Evolutionary conservation across 2,329 filamentous ascomycete species (phyloP), one percentile per base, ranked within the genome.

Genomic region (Paecilomyces fulvus): DNA sequence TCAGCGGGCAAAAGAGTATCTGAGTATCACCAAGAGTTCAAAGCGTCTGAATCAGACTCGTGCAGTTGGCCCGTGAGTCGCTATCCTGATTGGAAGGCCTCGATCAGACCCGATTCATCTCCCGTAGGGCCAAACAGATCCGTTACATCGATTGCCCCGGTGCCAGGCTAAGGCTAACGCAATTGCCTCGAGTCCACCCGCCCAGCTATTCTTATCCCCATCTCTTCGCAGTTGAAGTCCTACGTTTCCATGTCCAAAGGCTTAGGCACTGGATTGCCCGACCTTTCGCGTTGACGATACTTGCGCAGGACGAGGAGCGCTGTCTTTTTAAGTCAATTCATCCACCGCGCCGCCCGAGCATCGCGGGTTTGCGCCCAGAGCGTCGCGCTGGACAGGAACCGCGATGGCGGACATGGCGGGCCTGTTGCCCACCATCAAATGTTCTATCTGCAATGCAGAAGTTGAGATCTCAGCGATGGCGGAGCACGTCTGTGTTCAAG

Each of bases 401-500:
- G 37, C 37, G 17, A 43, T 43, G 37, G 78, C 78, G 64, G 79
- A 85, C 67, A 81, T 84, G 70, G 87, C 84, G 70, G 81, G 82
- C 72, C 84, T 92, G 61, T 79, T 94, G 77, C 89, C 90, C 67
- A 85, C 85, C 23, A 89, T 95, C 74, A 95, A 92, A 79, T 95
- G 90, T 74, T 95, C 90, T 54, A 85, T 81, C 75, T 95, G 90
- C 70, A 83, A 84, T 46, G 73, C 77, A 46, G 83, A 92, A 65
- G 89, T 96, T 58, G 87, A 92, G 68, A 94, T 96, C 63, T 87
- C 88, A 46, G 78, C 86, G 71, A 88, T 96, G 86, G 90, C 89
- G 59, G 90, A 95, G 60, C 91, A 96, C 76, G 71, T 89, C 59
- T 96, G 91, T 72, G 71, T 72, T 50, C 75, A 71, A 57, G 58